Conservation (phyloP, 495 filamentous ascomycete species). For the Tuber aestivum region DNA sequence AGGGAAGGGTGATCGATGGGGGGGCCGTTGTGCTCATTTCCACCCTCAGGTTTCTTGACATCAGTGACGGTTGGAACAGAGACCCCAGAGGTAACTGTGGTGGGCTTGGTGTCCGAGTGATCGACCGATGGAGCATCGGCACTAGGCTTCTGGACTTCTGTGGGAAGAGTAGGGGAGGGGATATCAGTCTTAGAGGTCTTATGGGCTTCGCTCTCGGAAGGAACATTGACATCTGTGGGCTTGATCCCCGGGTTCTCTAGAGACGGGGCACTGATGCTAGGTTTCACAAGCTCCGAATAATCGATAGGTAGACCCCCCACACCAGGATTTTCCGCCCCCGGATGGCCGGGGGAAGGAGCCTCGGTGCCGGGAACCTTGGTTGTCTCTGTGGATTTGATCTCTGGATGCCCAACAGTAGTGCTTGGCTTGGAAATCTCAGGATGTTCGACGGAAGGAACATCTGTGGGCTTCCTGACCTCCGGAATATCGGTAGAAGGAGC, state of each 20-base stretch:
- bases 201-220: background rate
- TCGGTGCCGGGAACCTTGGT: background rate
- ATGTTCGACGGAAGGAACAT: background rate
- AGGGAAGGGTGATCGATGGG: background rate
- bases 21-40: background rate
- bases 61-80: background rate
- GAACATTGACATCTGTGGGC: background rate
- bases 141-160: background rate
- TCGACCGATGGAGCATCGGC: background rate
- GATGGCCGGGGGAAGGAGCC: background rate
- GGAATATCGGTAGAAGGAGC: too few relatives aligned
- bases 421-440: background rate
- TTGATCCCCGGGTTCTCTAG: background rate
- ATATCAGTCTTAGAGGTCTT: background rate
- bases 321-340: background rate
- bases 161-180: background rate
- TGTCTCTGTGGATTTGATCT: background rate
- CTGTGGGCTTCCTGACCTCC: background rate
- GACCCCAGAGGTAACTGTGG: background rate
- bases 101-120: background rate
- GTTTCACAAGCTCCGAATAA: background rate
- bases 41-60: background rate
- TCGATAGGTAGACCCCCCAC: background rate
- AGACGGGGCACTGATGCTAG: background rate
- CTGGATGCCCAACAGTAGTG: background rate